phyloP scores from a whole-genome alignment of 305 asterid genomes.

The Fraxinus greggii region DNA sequence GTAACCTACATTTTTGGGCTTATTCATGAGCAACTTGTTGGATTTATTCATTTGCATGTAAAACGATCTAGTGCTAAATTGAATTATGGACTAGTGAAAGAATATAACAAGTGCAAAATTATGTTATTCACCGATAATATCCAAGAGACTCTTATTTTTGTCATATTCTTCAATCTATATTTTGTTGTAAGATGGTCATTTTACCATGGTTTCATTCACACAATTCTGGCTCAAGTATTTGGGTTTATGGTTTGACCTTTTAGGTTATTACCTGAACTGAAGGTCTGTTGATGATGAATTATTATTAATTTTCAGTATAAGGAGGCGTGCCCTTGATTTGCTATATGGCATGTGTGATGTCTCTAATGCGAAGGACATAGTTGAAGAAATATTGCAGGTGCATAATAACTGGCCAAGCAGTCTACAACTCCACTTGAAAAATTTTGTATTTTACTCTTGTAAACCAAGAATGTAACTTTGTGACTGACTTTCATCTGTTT shows the following conservation, averaged over 20 bases:
- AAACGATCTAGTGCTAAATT: neutral
- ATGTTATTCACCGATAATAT: neutral
- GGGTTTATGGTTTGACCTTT: neutral
- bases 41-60: neutral
- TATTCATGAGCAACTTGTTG: neutral
- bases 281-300: slow-evolving; percentile 22
- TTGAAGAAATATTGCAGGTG: slow-evolving; percentile 97
- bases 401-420: neutral
- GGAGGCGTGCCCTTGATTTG: slow-evolving; percentile 99
- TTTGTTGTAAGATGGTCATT: neutral
- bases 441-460: neutral
- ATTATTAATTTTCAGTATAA: slow-evolving; percentile 52
- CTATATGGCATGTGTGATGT: slow-evolving; percentile 99
- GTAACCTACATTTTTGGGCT: neutral
- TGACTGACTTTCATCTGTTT: slow-evolving; percentile 35
- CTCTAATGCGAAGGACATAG: slow-evolving; percentile 98
- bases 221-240: neutral
- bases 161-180: neutral
- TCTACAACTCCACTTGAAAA: neutral
- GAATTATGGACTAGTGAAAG: neutral
- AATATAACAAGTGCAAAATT: neutral
- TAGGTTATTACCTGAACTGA: neutral
- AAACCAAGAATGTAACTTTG: slow-evolving; percentile 12
- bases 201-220: neutral
- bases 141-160: neutral